Percentiles rank a stretch among this genome's conserved stretches.
These are phyloP conservation scores for Salix arbutifolia DNA, from an alignment of 345 rosid species.

Conservation along the genomic window DNA sequence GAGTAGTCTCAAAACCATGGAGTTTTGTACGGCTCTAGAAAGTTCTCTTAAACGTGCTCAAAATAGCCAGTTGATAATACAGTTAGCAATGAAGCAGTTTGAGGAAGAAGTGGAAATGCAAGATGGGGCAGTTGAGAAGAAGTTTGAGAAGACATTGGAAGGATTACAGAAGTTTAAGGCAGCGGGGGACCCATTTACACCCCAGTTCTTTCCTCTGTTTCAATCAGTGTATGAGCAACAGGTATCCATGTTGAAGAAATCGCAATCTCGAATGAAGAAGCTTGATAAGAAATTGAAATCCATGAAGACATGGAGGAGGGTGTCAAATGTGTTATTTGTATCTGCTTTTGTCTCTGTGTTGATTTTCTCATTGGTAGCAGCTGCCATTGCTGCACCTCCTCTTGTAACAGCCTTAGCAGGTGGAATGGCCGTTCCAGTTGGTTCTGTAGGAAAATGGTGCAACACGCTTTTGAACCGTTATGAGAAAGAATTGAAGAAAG, in stretches of 20 bases:
- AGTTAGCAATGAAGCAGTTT: conserved; percentile 54
- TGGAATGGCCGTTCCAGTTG: conserved; percentile 64
- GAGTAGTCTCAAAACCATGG: conserved; percentile 55
- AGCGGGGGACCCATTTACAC: conserved; percentile 64
- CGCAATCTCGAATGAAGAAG: conserved; percentile 43
- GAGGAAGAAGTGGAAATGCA: conserved; percentile 45
- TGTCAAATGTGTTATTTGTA: conserved; percentile 68
- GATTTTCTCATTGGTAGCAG: conserved; percentile 85
- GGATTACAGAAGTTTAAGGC: conserved; percentile 60
- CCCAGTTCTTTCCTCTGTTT: conserved; percentile 55
- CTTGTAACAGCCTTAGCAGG: conserved; percentile 59
- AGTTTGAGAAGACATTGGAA: conserved; percentile 52
- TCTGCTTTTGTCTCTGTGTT: conserved; percentile 64
- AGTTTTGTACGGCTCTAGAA: conserved; percentile 71
- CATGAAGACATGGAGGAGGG: conserved; percentile 65
- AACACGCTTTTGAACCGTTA: conserved; percentile 53
- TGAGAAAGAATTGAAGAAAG: conserved; percentile 50
- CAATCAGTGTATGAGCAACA: conserved; percentile 51
- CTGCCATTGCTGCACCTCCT: conserved; percentile 78
- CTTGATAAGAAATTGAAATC: conserved; percentile 62
- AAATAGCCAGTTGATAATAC: conserved; percentile 60
- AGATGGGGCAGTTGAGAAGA: conserved; percentile 31
- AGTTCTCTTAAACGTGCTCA: conserved; percentile 60
- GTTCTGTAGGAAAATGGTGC: conserved; percentile 77
- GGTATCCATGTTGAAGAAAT: conserved; percentile 44